A percentile compares a stretch with the other conserved stretches of the same genome.
phyloP scores from a whole-genome alignment of 2,329 filamentous ascomycete species.

The Zymoseptoria pseudotritici region DNA sequence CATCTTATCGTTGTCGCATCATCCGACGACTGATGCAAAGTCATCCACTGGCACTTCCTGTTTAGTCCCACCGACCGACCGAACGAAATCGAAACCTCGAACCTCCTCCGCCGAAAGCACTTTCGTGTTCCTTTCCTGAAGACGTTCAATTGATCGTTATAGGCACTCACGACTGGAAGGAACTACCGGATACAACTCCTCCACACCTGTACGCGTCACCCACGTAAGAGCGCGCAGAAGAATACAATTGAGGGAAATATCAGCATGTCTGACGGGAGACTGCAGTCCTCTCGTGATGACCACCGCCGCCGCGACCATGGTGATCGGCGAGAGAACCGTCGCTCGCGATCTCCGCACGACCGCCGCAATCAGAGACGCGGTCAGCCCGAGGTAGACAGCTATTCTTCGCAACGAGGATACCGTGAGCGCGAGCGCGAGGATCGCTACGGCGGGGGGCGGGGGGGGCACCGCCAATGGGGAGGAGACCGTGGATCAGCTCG shows the following conservation, averaged over 20 bases:
- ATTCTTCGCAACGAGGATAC: slow-evolving; percentile 88
- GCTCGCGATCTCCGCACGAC: slow-evolving; percentile 82
- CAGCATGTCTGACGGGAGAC: slow-evolving; percentile 32
- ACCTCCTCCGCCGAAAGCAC: background rate
- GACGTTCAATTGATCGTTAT: background rate
- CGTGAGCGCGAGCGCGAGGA: slow-evolving; percentile 91
- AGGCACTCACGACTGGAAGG: background rate
- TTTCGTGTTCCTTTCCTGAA: background rate
- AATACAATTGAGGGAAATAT: slow-evolving; percentile 14
- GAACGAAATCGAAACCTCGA: background rate
- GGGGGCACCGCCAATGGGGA: slow-evolving; percentile 55
- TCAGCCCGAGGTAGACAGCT: slow-evolving; percentile 65
- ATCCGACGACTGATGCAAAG: background rate
- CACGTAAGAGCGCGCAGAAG: slow-evolving; percentile 25
- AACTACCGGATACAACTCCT: background rate
- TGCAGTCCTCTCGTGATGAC: slow-evolving; percentile 40
- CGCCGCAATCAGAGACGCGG: slow-evolving; percentile 13
- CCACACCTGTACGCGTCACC: background rate
- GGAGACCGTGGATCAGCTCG: slow-evolving; percentile 67
- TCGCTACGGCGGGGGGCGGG: slow-evolving; percentile 60
- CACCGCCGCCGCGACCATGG: slow-evolving; percentile 37
- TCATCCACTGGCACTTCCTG: background rate
- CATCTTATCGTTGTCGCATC: background rate
- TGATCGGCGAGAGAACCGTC: slow-evolving; percentile 54
- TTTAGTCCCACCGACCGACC: background rate